Percentiles rank a stretch among this genome's conserved stretches.
Evolutionary conservation across 106 monocot genomes (phyloP).

Genomic region (Ottelia alismoides): DNA sequence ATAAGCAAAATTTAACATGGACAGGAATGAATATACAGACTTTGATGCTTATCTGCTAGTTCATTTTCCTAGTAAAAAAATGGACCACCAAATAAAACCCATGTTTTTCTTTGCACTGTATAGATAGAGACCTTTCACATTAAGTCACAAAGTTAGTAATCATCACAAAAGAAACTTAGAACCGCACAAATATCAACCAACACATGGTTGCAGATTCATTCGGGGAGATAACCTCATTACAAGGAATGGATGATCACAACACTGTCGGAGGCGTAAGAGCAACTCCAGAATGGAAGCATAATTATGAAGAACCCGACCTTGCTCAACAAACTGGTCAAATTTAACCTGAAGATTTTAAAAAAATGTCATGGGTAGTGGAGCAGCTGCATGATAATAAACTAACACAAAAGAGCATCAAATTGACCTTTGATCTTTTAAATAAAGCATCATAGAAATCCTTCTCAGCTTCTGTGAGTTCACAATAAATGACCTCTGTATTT

Average conservation of each 20-base stretch:
- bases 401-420: not conserved
- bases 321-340: constrained; percentile 91
- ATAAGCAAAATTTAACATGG: no score
- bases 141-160: no score
- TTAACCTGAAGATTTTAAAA: constrained; percentile 59
- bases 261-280: constrained; percentile 92
- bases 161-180: no score
- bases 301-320: constrained; percentile 97
- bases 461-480: constrained; percentile 67
- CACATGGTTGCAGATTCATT: no score
- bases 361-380: no score
- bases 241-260: constrained; percentile 96
- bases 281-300: constrained; percentile 98
- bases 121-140: no score
- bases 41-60: no score
- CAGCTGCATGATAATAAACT: not conserved
- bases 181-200: no score
- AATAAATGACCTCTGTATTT: constrained; percentile 59
- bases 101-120: no score
- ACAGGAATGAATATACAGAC: no score
- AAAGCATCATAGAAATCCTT: constrained; percentile 96
- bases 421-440: constrained; percentile 87
- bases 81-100: no score
- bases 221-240: constrained; percentile 73
- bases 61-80: no score